Conservation (phyloP, 1,284 basidiomycete species). For the Leccinum subatratum region DNA sequence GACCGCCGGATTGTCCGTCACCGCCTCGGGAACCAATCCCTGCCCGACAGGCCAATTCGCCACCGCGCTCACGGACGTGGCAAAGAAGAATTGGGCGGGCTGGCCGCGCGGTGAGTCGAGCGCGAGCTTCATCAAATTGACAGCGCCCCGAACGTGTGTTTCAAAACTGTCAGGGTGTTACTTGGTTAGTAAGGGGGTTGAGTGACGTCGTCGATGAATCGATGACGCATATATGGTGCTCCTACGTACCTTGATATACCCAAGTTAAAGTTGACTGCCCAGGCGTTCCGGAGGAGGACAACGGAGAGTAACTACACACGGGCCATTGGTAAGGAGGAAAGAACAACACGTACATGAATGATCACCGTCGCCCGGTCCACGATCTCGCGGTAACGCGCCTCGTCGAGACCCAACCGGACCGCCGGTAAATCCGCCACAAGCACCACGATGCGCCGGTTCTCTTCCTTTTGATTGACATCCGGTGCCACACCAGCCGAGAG, state of each 20-base stretch:
- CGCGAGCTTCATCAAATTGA: slow-evolving; percentile 52
- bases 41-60: slow-evolving; percentile 28
- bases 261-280: slow-evolving; percentile 47
- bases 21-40: slow-evolving; percentile 36
- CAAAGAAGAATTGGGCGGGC: slow-evolving; percentile 51
- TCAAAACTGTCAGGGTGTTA: slow-evolving; percentile 29
- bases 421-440: slow-evolving; percentile 43
- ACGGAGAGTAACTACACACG: background rate
- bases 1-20: slow-evolving; percentile 35
- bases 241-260: slow-evolving; percentile 40
- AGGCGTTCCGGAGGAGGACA: slow-evolving; percentile 36
- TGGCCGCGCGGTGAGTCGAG: slow-evolving; percentile 37
- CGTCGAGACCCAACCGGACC: slow-evolving; percentile 39
- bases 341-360: slow-evolving; percentile 37
- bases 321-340: background rate
- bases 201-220: background rate
- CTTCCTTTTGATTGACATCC: background rate
- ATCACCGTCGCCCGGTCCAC: slow-evolving; percentile 38
- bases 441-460: slow-evolving; percentile 35
- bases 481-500: slow-evolving; percentile 3
- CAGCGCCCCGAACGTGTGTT: slow-evolving; percentile 46
- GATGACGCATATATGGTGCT: background rate
- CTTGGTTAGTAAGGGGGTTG: background rate
- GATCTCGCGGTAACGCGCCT: slow-evolving; percentile 37
- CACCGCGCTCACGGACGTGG: slow-evolving; percentile 48